Percentiles rank a stretch among this genome's conserved stretches.
Evolutionary conservation across 2,329 filamentous ascomycete species (phyloP).

Genomic region (Talaromyces sp.): DNA sequence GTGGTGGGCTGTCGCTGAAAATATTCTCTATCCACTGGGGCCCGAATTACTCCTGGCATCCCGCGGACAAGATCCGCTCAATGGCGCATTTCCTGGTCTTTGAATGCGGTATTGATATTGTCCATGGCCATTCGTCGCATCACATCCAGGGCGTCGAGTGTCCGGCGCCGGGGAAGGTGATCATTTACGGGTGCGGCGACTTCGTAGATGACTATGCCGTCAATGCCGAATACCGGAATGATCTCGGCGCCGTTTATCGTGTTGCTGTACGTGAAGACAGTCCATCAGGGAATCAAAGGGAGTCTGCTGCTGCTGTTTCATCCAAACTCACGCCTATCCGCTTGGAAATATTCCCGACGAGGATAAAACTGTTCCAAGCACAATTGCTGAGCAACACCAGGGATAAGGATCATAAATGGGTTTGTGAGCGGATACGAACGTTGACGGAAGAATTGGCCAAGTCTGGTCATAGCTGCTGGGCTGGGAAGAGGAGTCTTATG

Average conservation of each 20-base stretch:
- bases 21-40: conserved; percentile 39
- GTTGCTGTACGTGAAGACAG: conserved; percentile 22
- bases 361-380: conserved; percentile 28
- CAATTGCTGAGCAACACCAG: conserved; percentile 18
- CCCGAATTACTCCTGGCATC: conserved; percentile 35
- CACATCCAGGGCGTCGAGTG: conserved; percentile 37
- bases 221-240: conserved; percentile 30
- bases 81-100: conserved; percentile 37
- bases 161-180: conserved; percentile 26
- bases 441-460: conserved; percentile 24
- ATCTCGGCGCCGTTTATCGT: conserved; percentile 35
- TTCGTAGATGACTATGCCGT: conserved; percentile 40
- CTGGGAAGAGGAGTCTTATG: conserved; percentile 12
- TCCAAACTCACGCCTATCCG: conserved; percentile 16
- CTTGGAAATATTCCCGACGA: conserved; percentile 33
- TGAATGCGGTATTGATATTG: conserved; percentile 36
- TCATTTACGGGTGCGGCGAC: conserved; percentile 39
- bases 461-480: conserved; percentile 9
- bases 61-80: conserved; percentile 22
- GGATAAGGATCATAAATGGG: conserved; percentile 30
- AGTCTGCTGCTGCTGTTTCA: not conserved
- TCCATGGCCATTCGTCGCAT: conserved; percentile 38
- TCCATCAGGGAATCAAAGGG: not conserved
- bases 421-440: conserved; percentile 20
- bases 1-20: conserved; percentile 21